Conservation (phyloP, 2,329 filamentous ascomycete genomes). For the Endoconidiophora laricicola region DNA sequence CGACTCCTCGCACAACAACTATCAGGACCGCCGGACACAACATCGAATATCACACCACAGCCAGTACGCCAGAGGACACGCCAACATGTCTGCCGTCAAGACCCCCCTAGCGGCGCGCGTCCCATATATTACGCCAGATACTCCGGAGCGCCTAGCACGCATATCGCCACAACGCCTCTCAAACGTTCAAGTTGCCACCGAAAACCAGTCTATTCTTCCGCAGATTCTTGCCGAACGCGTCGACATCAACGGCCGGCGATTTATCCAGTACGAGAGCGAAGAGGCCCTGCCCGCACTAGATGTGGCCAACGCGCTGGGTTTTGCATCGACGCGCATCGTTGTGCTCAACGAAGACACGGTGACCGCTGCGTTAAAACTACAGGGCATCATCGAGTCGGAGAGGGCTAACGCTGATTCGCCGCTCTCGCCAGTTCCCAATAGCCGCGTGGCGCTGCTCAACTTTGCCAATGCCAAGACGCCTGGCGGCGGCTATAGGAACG, state of each 20-base stretch:
- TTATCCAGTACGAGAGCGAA: background rate
- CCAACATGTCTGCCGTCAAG: no score
- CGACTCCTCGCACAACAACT: no score
- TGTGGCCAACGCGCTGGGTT: background rate
- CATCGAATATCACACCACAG: no score
- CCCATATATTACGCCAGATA: background rate
- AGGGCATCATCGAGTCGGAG: background rate
- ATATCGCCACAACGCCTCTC: background rate
- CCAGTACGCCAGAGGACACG: no score
- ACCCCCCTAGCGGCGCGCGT: background rate
- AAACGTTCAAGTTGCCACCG: background rate
- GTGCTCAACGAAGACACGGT: constrained; percentile 5
- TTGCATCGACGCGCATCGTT: background rate
- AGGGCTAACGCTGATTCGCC: background rate
- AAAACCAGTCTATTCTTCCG: background rate
- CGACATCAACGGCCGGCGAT: background rate
- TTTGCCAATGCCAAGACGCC: constrained; percentile 18
- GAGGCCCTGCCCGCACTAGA: background rate
- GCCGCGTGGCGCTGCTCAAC: constrained; percentile 1
- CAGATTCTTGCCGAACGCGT: background rate
- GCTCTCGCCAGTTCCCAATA: background rate
- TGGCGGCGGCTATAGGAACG: constrained; percentile 48
- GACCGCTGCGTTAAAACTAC: constrained; percentile 1
- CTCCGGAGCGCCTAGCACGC: background rate
- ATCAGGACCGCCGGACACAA: no score